Percentiles rank a stretch among this genome's conserved stretches.
Conservation (phyloP, 345 rosid species). For the Erucastrum elatum region DNA sequence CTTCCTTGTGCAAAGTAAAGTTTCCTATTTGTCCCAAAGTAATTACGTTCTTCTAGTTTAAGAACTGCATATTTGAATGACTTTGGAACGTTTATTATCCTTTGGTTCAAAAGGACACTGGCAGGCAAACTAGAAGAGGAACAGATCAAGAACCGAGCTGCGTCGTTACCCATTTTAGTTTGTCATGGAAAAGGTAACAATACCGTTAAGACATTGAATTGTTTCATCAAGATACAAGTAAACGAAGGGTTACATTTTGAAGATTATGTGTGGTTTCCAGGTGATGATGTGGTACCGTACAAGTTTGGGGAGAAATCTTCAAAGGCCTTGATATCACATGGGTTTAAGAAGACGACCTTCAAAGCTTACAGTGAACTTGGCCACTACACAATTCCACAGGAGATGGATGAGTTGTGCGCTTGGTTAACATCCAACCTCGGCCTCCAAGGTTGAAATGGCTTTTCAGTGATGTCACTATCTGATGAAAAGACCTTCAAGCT, state of each 20-base stretch:
- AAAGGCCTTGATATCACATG: conserved; percentile 50
- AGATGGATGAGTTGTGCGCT: conserved; percentile 76
- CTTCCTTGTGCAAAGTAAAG: conserved; percentile 90
- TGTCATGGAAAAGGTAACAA: conserved; percentile 82
- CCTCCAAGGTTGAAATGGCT: conserved; percentile 44
- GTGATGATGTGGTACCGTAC: conserved; percentile 85
- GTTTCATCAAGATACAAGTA: conserved; percentile 2
- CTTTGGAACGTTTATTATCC: background rate
- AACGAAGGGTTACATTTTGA: background rate
- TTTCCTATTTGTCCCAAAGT: conserved; percentile 13
- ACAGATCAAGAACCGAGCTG: conserved; percentile 64
- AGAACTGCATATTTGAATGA: background rate
- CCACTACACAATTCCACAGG: conserved; percentile 85
- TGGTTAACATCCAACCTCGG: conserved; percentile 74
- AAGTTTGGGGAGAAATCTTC: conserved; percentile 93
- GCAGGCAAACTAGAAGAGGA: conserved; percentile 53
- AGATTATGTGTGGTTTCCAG: conserved; percentile 42
- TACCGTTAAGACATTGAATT: background rate
- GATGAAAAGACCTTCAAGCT: conserved; percentile 7
- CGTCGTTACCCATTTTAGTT: conserved; percentile 75
- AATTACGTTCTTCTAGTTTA: background rate
- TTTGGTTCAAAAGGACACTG: conserved; percentile 54
- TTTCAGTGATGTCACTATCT: background rate
- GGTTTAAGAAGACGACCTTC: conserved; percentile 72
- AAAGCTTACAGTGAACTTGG: conserved; percentile 83